Evolutionary conservation across 2,329 filamentous ascomycete genomes (phyloP), one percentile per base, ranked within the genome.

Genomic region (Drechslera avenae): DNA sequence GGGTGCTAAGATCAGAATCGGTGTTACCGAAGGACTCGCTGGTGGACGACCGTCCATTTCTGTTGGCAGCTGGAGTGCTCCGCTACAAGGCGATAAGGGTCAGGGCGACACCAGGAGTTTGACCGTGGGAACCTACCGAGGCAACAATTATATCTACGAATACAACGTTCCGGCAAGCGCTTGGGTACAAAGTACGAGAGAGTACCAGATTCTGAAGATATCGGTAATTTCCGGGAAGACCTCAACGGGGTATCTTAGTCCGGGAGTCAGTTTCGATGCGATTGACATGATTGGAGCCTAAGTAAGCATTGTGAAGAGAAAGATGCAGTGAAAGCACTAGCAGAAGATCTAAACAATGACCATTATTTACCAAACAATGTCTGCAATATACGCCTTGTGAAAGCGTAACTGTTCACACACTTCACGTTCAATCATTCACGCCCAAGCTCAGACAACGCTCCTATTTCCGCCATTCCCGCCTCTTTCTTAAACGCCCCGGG

Each of bases 81-180:
- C 58, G 3, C 35, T 60, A 2, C 61, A 50, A 6, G 9, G 51
- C 0, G 56, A 62, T 4, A 64, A 66, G 36, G 50, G 47, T 0
- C 61, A 64, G 32, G 61, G 54, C 1, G 60, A 62, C 36, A 64
- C 61, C 0, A 50, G 59, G 16, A 57, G 52, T 16, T 41, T 63
- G 45, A 64, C 59, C 8, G 59, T 66, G 17, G 59, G 61, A 7
- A 66, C 62, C 0, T 66, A 66, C 40, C 52, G 62, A 5, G 61
- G 61, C 4, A 66, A 64, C 18, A 66, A 66, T 13, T 56, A 57
- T 7, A 45, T 64, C 8, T 64, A 64, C 23, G 59, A 64, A 39
- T 66, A 46, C 40, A 58, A 52, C 37, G 57, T 66, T 4, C 61
- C 63, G 9, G 54, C 56, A n/a, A 61, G 54, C 18, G 63, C 63